Evolutionary conservation across 805 yeast genomes (phyloP).

Genomic region (Candida fluviatilis): DNA sequence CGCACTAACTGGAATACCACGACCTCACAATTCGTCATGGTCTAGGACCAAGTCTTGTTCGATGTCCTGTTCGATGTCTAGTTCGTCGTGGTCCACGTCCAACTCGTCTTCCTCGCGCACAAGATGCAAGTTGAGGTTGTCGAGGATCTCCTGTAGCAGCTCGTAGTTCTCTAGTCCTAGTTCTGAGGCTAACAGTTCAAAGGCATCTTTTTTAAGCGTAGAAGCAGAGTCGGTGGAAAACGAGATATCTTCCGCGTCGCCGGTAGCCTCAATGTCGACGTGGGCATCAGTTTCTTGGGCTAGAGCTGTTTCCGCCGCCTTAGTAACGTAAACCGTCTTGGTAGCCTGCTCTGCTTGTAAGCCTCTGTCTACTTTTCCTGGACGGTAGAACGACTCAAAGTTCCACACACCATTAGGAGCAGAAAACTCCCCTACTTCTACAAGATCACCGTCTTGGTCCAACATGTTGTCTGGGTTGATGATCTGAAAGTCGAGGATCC

Average conservation of each 20-base stretch:
- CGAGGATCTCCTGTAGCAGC: neutral
- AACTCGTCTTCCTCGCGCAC: conserved; percentile 1
- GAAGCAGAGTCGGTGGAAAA: neutral
- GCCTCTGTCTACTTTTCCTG: neutral
- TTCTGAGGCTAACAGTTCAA: conserved; percentile 4
- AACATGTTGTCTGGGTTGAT: conserved; percentile 28
- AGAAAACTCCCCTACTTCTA: conserved; percentile 14
- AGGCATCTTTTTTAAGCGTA: neutral
- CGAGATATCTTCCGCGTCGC: neutral
- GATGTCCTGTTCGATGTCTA: too few relatives aligned
- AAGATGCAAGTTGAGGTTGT: conserved; percentile 2
- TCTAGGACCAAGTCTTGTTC: too few relatives aligned
- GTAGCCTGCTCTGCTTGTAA: neutral
- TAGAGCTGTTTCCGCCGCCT: neutral
- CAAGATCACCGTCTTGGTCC: conserved; percentile 28
- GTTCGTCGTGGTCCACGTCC: conserved; percentile 3
- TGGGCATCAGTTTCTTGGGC: neutral
- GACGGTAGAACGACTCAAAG: conserved; percentile 17
- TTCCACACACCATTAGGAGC: conserved; percentile 26
- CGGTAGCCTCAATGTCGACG: neutral
- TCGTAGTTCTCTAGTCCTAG: conserved; percentile 4
- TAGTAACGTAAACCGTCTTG: conserved; percentile 1
- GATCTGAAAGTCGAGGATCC: conserved; percentile 15
- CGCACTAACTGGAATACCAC: too few relatives aligned
- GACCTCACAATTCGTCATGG: too few relatives aligned